phyloP scores from a whole-genome alignment of 768 basidiomycete species.

The Phylloporus arenicola region DNA sequence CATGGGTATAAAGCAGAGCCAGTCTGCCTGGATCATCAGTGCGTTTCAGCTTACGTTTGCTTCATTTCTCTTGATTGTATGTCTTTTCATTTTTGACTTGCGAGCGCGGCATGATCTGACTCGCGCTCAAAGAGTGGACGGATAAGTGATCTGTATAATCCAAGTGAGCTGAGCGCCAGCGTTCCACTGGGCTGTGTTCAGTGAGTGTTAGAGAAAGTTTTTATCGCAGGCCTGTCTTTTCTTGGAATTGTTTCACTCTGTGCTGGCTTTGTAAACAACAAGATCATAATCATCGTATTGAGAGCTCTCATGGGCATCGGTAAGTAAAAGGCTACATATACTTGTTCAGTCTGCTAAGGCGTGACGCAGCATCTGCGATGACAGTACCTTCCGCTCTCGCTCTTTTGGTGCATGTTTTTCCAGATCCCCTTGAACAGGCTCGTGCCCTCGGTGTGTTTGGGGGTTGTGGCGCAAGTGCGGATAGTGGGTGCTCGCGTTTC shows the following conservation, averaged over 20 bases:
- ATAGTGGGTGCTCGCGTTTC: conserved; percentile 25
- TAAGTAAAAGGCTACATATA: conserved; percentile 8
- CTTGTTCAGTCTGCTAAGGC: background rate
- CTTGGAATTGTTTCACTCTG: conserved; percentile 42
- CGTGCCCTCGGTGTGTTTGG: conserved; percentile 45
- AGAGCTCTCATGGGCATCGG: conserved; percentile 49
- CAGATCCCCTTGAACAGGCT: conserved; percentile 42
- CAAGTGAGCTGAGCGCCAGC: conserved; percentile 27
- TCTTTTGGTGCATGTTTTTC: conserved; percentile 47
- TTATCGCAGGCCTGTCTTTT: conserved; percentile 35
- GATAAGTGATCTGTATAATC: conserved; percentile 21
- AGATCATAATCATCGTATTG: conserved; percentile 45
- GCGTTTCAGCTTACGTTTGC: conserved; percentile 46
- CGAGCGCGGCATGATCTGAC: conserved; percentile 6
- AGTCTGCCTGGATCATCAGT: conserved; percentile 36
- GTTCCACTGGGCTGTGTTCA: conserved; percentile 23
- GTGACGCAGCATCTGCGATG: conserved; percentile 38
- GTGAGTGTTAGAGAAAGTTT: conserved; percentile 36
- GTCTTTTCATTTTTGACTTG: background rate
- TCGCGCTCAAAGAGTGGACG: conserved; percentile 18
- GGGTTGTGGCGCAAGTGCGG: conserved; percentile 42
- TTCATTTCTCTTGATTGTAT: conserved; percentile 30
- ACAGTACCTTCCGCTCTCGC: conserved; percentile 48
- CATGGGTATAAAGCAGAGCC: conserved; percentile 8
- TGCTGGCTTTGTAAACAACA: conserved; percentile 42